Conservation (phyloP, 768 basidiomycete genomes). For the Hericium erinaceus region DNA sequence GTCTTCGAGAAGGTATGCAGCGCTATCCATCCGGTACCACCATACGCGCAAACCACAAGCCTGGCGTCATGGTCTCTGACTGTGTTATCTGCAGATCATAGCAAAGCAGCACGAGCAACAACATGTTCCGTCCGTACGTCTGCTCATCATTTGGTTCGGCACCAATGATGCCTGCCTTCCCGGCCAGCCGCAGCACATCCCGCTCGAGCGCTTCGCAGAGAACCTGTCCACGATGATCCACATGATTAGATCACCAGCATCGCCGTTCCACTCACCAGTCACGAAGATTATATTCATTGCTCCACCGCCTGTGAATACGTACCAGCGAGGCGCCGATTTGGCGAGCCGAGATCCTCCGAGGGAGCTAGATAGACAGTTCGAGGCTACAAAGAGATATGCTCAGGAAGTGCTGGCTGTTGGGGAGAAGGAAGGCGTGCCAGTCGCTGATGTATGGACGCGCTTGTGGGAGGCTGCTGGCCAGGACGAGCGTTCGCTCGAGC, state of each 20-base stretch:
- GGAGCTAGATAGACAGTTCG: slow-evolving; percentile 51
- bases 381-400: slow-evolving; percentile 58
- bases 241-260: slow-evolving; percentile 52
- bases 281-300: slow-evolving; percentile 77
- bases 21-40: background rate
- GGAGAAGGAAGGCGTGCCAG: slow-evolving; percentile 40
- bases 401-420: slow-evolving; percentile 60
- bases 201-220: slow-evolving; percentile 48
- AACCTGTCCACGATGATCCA: slow-evolving; percentile 60
- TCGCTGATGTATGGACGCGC: slow-evolving; percentile 66
- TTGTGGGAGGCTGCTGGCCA: slow-evolving; percentile 70
- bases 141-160: slow-evolving; percentile 87
- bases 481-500: slow-evolving; percentile 40
- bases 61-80: background rate
- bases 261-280: slow-evolving; percentile 54
- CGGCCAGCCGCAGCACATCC: slow-evolving; percentile 67
- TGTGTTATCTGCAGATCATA: slow-evolving; percentile 37
- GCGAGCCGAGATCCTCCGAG: slow-evolving; percentile 39
- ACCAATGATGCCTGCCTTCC: slow-evolving; percentile 76
- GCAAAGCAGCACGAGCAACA: slow-evolving; percentile 39
- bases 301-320: slow-evolving; percentile 73
- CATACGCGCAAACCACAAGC: background rate
- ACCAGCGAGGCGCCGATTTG: slow-evolving; percentile 45
- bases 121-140: slow-evolving; percentile 47
- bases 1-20: slow-evolving; percentile 60